Conservation (phyloP, 2,329 filamentous ascomycete genomes). For the Grosmannia huntii region DNA sequence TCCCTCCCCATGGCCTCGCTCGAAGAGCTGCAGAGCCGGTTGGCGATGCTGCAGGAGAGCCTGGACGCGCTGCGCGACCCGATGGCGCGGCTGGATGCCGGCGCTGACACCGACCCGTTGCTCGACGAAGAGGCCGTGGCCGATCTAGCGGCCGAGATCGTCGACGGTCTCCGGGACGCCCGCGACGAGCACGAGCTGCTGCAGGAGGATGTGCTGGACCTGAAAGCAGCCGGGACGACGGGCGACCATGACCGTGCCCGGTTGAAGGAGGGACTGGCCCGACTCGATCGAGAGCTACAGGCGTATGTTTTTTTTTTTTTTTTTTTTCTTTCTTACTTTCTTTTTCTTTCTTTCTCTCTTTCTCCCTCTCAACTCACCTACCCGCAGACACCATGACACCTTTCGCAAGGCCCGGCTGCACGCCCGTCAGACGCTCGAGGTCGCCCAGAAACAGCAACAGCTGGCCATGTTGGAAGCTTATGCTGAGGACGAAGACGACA, state of each 20-base stretch:
- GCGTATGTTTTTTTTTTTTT: slow-evolving; percentile 33
- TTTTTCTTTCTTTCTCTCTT: not conserved
- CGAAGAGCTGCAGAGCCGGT: slow-evolving; percentile 48
- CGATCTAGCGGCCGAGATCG: slow-evolving; percentile 72
- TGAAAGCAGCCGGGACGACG: slow-evolving; percentile 19
- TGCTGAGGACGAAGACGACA: slow-evolving; percentile 17
- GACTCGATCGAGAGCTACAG: slow-evolving; percentile 58
- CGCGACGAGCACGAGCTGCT: slow-evolving; percentile 77
- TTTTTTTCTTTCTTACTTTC: not conserved
- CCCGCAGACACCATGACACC: slow-evolving; percentile 40
- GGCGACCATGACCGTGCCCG: slow-evolving; percentile 44
- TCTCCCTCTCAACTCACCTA: not conserved
- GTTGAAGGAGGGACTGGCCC: slow-evolving; percentile 52
- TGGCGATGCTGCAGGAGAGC: slow-evolving; percentile 47
- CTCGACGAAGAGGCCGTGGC: slow-evolving; percentile 38
- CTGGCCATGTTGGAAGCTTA: slow-evolving; percentile 60
- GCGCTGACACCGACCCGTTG: slow-evolving; percentile 39
- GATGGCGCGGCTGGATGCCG: slow-evolving; percentile 41
- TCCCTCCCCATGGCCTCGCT: slow-evolving; percentile 27
- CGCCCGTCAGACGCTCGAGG: slow-evolving; percentile 62
- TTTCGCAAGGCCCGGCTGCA: slow-evolving; percentile 75
- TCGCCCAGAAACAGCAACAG: slow-evolving; percentile 63
- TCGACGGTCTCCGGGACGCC: slow-evolving; percentile 60
- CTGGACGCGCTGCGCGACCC: slow-evolving; percentile 44
- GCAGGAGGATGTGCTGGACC: slow-evolving; percentile 62